A percentile compares a stretch with the other conserved stretches of the same genome.
Evolutionary conservation across 768 basidiomycete species (phyloP).

Genomic region (Bullera alba): DNA sequence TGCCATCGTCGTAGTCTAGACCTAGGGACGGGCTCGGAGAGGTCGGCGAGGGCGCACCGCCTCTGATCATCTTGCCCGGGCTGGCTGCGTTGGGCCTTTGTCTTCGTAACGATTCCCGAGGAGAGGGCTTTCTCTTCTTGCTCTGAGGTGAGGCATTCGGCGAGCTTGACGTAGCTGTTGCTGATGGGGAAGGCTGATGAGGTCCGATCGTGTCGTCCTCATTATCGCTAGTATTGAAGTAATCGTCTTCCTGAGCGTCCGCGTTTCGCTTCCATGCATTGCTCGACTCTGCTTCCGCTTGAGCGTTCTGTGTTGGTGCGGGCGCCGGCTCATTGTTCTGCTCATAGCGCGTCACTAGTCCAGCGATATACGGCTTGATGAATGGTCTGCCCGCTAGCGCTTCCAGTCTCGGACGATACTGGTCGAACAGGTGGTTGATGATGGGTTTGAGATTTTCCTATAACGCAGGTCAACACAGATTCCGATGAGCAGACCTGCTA

Average conservation of each 20-base stretch:
- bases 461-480: not conserved
- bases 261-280: conserved; percentile 46
- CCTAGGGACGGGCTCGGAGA: conserved; percentile 27
- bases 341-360: conserved; percentile 57
- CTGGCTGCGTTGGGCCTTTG: not conserved
- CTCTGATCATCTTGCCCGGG: not conserved
- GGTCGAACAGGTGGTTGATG: conserved; percentile 75
- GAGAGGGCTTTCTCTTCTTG: conserved; percentile 35
- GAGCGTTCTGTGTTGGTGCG: not conserved
- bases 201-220: conserved; percentile 51
- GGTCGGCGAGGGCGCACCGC: not conserved
- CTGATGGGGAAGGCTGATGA: conserved; percentile 13
- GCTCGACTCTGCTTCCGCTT: conserved; percentile 17
- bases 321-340: conserved; percentile 69
- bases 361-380: conserved; percentile 48
- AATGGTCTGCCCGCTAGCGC: conserved; percentile 63
- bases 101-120: conserved; percentile 25
- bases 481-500: not conserved
- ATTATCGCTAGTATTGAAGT: conserved; percentile 84
- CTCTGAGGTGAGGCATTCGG: conserved; percentile 9
- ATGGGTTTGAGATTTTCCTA: conserved; percentile 83
- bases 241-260: conserved; percentile 80
- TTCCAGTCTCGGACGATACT: conserved; percentile 61
- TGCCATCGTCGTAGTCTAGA: conserved; percentile 41
- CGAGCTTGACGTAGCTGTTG: conserved; percentile 1